Conservation (phyloP, 2,329 filamentous ascomycete species). For the Monosporascus sp. region DNA sequence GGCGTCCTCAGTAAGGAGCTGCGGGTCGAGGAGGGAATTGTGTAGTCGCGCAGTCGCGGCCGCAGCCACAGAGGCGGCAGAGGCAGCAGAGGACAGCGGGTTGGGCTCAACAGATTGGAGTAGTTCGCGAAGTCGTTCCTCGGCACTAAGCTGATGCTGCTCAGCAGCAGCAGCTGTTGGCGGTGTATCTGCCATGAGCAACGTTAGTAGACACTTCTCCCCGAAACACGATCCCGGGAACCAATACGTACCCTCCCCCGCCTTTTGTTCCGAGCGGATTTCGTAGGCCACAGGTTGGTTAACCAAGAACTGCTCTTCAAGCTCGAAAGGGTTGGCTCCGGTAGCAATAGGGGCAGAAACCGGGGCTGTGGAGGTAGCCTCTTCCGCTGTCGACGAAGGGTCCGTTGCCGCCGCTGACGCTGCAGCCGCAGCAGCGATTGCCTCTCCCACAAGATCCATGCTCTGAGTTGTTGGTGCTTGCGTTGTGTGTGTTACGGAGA, state of each 20-base stretch:
- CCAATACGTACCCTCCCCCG: constrained; percentile 32
- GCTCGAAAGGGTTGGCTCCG: constrained; percentile 35
- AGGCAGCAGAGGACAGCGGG: constrained; percentile 32
- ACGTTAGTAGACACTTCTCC: constrained; percentile 11
- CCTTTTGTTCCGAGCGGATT: constrained; percentile 24
- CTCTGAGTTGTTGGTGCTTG: constrained; percentile 9
- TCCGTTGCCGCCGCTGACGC: neutral
- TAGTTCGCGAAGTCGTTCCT: constrained; percentile 48
- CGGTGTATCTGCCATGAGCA: constrained; percentile 7
- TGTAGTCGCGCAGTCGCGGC: constrained; percentile 53
- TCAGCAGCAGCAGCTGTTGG: constrained; percentile 8
- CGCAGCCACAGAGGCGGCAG: constrained; percentile 51
- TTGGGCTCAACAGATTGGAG: constrained; percentile 30
- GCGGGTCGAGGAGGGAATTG: constrained; percentile 50
- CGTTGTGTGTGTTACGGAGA: constrained; percentile 1
- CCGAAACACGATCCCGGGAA: neutral
- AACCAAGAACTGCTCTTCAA: constrained; percentile 56
- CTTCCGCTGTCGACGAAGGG: constrained; percentile 4
- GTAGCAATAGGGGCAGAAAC: constrained; percentile 13
- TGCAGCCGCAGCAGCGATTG: neutral
- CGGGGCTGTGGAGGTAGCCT: constrained; percentile 19
- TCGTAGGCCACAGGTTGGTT: constrained; percentile 50
- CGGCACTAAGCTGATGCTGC: constrained; percentile 35
- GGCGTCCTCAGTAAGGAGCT: constrained; percentile 27
- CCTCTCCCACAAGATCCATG: neutral